Evolutionary conservation across 495 filamentous ascomycete genomes (phyloP), one percentile per base, ranked within the genome.

Genomic region (Beverwykella pulmonaria): DNA sequence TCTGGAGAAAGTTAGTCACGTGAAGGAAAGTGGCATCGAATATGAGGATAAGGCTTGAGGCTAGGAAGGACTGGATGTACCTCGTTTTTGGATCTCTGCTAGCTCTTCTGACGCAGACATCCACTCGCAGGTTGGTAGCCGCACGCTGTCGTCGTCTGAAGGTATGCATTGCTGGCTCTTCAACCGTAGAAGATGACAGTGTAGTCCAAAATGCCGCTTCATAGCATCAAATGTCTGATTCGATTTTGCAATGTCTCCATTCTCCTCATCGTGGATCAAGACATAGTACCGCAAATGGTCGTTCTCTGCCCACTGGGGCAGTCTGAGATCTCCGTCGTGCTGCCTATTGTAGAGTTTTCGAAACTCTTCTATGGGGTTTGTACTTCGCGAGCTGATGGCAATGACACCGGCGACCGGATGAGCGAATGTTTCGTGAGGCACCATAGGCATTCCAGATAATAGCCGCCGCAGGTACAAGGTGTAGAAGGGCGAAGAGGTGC

Each of bases 381-480:
- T 80, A 67, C 92, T 93, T 63, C 90, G 83, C 6, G 93, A 96
- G 75, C 92, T 96, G 65, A 98, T 95, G 4, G 93, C 90, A 73
- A 98, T 93, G 20, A 98, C 86, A 75, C 92, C 92, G n/a, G 95
- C 92, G 4, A 97, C 92, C 0, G 95, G 94, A 76, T 98, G 94
- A 12, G 89, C 83, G 72, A 98, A 96, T 1, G 93, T 95, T 77
- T 98, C 94, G 69, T 96, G 91, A 0, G 92, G 88, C 0, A 87
- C 84, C 48, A 93, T 71, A 8, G 89, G 83, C 23, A 92, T 77
- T 48, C 90, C 86, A 1, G 92, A 96, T 17, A 98, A 80, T 19
- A 97, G 71, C 59, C 93, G 87, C 39, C 91, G 87, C 30, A 98
- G 78, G 73, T 93, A 97, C 17, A 93, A 74, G 25, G 88, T 84